Evolutionary conservation across 805 yeast genomes (phyloP).

Genomic region (Metschnikowia hibisci): DNA sequence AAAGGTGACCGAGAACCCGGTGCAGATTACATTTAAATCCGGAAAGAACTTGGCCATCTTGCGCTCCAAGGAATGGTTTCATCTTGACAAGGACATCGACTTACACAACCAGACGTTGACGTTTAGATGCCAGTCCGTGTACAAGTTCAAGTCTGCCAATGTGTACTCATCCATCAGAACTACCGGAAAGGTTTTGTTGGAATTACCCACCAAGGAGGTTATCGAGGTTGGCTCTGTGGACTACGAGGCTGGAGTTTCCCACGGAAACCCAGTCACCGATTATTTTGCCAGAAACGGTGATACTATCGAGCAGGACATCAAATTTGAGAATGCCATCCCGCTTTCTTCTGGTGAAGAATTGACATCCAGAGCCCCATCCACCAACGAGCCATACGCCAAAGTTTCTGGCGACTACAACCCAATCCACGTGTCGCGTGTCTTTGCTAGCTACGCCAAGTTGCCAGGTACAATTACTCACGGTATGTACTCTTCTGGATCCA

Average conservation of each 20-base stretch:
- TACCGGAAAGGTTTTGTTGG: conserved; percentile 78
- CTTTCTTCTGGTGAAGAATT: conserved; percentile 62
- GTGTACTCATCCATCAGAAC: conserved; percentile 80
- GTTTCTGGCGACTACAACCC: conserved; percentile 99
- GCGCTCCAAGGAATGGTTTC: conserved; percentile 97
- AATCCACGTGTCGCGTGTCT: conserved; percentile 93
- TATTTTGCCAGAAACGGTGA: conserved; percentile 88
- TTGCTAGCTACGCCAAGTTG: conserved; percentile 86
- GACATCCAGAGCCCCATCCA: conserved; percentile 81
- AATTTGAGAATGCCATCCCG: conserved; percentile 87
- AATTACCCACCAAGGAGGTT: conserved; percentile 88
- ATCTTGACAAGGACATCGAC: conserved; percentile 64
- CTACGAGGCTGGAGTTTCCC: conserved; percentile 88
- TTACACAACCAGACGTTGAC: conserved; percentile 76
- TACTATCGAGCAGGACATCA: conserved; percentile 89
- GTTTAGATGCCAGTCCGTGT: conserved; percentile 83
- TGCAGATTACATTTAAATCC: conserved; percentile 65
- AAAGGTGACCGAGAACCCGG: conserved; percentile 82
- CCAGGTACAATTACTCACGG: conserved; percentile 99
- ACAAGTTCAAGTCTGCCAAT: conserved; percentile 71
- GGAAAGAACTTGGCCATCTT: conserved; percentile 90
- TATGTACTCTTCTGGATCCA: conserved; percentile 96
- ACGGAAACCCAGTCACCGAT: conserved; percentile 96
- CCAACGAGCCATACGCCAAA: conserved; percentile 94
- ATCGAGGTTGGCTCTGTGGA: conserved; percentile 77